Evolutionary conservation across 208 protist species (phyloP).

Genomic region (Polymyxa betae): DNA sequence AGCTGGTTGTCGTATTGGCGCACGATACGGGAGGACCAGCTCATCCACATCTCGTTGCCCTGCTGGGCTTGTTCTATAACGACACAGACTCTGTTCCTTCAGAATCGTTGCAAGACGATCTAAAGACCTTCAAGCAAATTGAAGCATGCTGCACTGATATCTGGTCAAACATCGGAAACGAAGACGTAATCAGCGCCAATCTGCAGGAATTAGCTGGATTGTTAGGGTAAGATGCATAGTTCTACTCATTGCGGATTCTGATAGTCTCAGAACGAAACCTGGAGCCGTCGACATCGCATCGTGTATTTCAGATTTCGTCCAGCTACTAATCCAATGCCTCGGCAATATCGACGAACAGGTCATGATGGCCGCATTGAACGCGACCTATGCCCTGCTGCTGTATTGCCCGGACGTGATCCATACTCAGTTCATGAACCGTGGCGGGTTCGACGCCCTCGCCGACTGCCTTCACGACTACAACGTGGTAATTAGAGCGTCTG

Average conservation of each 20-base stretch:
- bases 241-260: background rate
- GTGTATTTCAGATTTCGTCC: background rate
- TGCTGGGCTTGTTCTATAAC: constrained; percentile 6
- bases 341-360: constrained; percentile 46
- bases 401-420: background rate
- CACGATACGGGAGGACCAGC: background rate
- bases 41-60: background rate
- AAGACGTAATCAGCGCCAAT: background rate
- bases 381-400: background rate
- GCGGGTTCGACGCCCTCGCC: constrained; percentile 44
- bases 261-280: background rate
- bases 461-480: constrained; percentile 52
- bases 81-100: background rate
- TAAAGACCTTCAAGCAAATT: background rate
- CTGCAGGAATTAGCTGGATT: background rate
- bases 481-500: background rate
- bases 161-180: background rate
- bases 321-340: constrained; percentile 16
- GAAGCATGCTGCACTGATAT: background rate
- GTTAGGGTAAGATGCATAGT: background rate
- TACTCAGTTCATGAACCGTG: constrained; percentile 20
- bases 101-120: background rate
- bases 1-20: background rate
- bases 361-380: constrained; percentile 23
- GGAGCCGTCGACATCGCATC: background rate